Percentiles rank a stretch among this genome's conserved stretches.
phyloP scores from a whole-genome alignment of 305 asterid genomes.

The Fraxinus xanthoxyloides region DNA sequence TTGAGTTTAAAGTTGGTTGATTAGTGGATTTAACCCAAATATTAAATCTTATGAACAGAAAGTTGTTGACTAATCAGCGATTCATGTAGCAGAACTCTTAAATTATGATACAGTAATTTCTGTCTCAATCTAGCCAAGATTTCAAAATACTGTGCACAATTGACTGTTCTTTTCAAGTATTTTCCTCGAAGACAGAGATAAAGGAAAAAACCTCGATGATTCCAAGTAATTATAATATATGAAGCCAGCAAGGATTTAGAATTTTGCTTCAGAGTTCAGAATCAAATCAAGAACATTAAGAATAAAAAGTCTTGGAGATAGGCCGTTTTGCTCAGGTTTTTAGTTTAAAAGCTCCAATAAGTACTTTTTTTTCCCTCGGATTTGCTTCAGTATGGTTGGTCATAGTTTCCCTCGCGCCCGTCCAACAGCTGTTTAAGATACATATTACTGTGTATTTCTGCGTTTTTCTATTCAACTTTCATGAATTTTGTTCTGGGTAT shows the following conservation, averaged over 20 bases:
- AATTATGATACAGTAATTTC: background rate
- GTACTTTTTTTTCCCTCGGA: background rate
- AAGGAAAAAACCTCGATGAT: slow-evolving; percentile 1
- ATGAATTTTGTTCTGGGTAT: background rate
- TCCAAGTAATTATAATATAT: slow-evolving; percentile 9
- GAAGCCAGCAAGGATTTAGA: background rate
- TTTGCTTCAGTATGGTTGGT: slow-evolving; percentile 25
- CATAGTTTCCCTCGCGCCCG: background rate
- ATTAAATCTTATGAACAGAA: background rate
- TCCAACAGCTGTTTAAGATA: slow-evolving; percentile 16
- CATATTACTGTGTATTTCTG: background rate
- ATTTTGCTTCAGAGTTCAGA: background rate
- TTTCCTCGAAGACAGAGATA: slow-evolving; percentile 33
- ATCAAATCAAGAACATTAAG: background rate
- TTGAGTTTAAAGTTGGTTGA: too few species aligned
- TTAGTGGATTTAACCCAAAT: too few species aligned
- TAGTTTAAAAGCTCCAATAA: slow-evolving; percentile 19
- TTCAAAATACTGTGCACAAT: background rate
- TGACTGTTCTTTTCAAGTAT: background rate
- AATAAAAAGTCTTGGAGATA: background rate
- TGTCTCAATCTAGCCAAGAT: background rate
- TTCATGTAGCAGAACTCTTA: background rate
- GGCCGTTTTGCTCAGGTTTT: slow-evolving; percentile 20
- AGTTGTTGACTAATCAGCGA: background rate
- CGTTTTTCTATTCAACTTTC: background rate